Evolutionary conservation across 2,329 filamentous ascomycete genomes (phyloP).

Genomic region (Paecilomyces variotii): DNA sequence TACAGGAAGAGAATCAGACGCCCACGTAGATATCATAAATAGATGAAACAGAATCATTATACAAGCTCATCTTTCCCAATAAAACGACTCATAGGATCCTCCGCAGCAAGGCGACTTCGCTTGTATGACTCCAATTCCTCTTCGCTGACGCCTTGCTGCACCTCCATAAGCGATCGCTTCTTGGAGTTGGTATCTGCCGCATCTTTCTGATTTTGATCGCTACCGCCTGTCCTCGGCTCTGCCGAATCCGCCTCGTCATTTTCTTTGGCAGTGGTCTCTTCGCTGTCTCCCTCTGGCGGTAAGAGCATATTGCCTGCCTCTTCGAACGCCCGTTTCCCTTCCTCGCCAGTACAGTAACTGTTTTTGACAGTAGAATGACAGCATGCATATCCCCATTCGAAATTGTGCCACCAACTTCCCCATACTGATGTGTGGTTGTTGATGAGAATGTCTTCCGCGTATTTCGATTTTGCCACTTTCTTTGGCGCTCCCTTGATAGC

Average conservation of each 20-base stretch:
- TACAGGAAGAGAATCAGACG: not conserved
- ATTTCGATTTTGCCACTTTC: conserved; percentile 75
- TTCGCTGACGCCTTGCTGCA: conserved; percentile 69
- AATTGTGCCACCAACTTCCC: conserved; percentile 96
- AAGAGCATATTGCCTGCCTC: conserved; percentile 58
- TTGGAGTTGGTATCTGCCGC: conserved; percentile 37
- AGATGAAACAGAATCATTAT: conserved; percentile 20
- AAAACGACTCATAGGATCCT: conserved; percentile 82
- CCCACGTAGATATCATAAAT: not conserved
- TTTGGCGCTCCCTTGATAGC: conserved; percentile 80
- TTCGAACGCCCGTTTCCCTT: conserved; percentile 72
- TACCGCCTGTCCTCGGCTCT: conserved; percentile 15
- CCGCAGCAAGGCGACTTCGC: conserved; percentile 61
- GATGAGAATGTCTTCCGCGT: conserved; percentile 74
- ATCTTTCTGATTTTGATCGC: conserved; percentile 20
- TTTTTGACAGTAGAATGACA: conserved; percentile 93
- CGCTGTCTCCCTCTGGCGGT: conserved; percentile 25
- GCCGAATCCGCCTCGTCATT: conserved; percentile 19
- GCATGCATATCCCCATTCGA: conserved; percentile 92
- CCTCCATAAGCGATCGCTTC: conserved; percentile 70
- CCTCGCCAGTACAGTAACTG: conserved; percentile 92
- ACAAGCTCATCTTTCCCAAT: conserved; percentile 64
- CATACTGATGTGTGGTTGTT: conserved; percentile 92
- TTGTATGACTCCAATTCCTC: conserved; percentile 83
- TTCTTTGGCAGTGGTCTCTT: conserved; percentile 12